Conservation (phyloP, 2,329 filamentous ascomycete species). For the Alternaria postmessia region DNA sequence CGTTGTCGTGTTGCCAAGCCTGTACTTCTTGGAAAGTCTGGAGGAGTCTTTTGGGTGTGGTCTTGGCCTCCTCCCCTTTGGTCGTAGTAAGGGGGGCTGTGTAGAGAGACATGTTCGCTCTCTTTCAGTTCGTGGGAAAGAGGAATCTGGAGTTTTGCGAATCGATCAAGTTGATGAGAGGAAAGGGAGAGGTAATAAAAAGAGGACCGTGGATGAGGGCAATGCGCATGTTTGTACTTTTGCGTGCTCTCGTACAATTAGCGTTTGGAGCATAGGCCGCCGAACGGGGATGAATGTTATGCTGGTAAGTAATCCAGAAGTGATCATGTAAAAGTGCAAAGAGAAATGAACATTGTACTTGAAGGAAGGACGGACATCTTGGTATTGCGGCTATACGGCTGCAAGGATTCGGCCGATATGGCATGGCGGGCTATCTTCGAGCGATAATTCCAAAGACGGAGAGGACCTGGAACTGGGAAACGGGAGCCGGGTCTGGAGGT, state of each 20-base stretch:
- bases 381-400: background rate
- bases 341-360: background rate
- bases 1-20: slow-evolving; percentile 17
- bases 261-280: background rate
- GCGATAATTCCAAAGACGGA: background rate
- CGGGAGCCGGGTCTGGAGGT: background rate
- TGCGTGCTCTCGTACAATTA: background rate
- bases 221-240: slow-evolving; percentile 5
- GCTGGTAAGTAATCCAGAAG: background rate
- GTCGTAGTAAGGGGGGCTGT: slow-evolving; percentile 3
- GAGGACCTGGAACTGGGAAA: background rate
- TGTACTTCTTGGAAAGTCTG: slow-evolving; percentile 15
- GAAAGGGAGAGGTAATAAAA: background rate
- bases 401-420: background rate
- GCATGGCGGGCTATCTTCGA: background rate
- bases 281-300: background rate
- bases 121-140: background rate
- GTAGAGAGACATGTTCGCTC: background rate
- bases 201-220: background rate
- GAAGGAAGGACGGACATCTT: background rate
- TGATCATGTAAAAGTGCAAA: background rate
- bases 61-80: background rate
- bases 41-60: slow-evolving; percentile 22
- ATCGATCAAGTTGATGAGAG: background rate
- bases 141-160: background rate